Base-by-base conservation (phyloP, 768 basidiomycete species). In the Trametes gibbosa region DNA sequence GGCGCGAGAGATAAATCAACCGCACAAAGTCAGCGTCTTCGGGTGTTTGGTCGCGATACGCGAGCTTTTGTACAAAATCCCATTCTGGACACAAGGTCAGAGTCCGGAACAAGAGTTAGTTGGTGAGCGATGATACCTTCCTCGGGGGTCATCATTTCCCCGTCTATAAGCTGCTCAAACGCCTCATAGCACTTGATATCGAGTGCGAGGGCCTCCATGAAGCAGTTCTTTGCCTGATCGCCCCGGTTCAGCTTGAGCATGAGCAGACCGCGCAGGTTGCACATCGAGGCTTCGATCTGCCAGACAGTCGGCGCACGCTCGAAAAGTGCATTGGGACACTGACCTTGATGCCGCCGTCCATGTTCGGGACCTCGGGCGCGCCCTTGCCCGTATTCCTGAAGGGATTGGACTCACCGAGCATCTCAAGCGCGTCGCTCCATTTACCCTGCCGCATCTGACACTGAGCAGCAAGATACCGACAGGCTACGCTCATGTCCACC, bases 161-260 rank as follows among this genome's bases (percentile, higher is more conserved):
- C 91, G 19, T 84, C 87, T 25, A 98, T 78, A 10, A 99, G 81
- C 61, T 94, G 90, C 59, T 91, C 87, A 68, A 97, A 98, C 1
- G 94, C 88, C 63, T 98, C 97, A 66, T 93, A 98, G 72, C 96
- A 98, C 73, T 97, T 97, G 34, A 98, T 92, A 65, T 99, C 97
- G 21, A 98, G 79, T 1, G 89, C 83, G 21, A 99, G 80, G 1
- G 97, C 95, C 68, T 99, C 96, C 86, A 97, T 89, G 68, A 98
- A 97, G 65, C 92, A 93, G 50, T 90, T 81, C 70, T 98, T 98
- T 1, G 97, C 97, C 66, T 90, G 84, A 51, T 94, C 89, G 21
- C 87, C 86, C 12, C 94, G 88, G 66, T 93, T 95, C 16, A 98
- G 79, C 69, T 97, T 95, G 53, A 95, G 86, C 86, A 98, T 96